These are phyloP conservation scores for Acer campestre DNA, from an alignment of 345 rosid species.

Conservation along the genomic window DNA sequence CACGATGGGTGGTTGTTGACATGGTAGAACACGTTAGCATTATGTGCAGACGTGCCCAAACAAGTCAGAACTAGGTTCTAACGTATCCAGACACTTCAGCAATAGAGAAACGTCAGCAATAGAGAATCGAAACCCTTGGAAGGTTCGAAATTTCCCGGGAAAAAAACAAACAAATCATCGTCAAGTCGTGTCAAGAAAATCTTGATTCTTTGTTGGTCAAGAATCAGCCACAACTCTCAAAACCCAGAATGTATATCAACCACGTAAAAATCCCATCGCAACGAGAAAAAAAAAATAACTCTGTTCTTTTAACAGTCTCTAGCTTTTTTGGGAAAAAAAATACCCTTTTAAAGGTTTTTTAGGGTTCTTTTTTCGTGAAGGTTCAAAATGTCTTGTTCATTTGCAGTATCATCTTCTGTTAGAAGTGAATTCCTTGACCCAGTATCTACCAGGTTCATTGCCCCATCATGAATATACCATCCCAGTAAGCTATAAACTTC, in stretches of 20 bases:
- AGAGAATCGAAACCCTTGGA: too few relatives aligned
- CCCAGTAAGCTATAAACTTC: conserved; percentile 43
- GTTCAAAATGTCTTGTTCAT: conserved; percentile 53
- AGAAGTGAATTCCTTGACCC: conserved; percentile 51
- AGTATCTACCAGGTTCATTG: conserved; percentile 35
- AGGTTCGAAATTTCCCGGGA: conserved; percentile 14
- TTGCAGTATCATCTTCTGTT: conserved; percentile 43
- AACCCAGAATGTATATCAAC: conserved; percentile 16
- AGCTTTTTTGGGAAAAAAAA: background rate
- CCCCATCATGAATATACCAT: conserved; percentile 38
- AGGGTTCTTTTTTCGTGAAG: conserved; percentile 1
- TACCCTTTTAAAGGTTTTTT: background rate
- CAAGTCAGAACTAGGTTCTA: too few relatives aligned
- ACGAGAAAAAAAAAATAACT: background rate
- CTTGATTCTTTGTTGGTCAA: background rate
- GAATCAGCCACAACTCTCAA: conserved; percentile 37
- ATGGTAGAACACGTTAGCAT: too few relatives aligned
- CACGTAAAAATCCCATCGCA: conserved; percentile 23
- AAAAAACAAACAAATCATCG: background rate
- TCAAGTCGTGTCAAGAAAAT: background rate
- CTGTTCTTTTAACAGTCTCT: background rate
- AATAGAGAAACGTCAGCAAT: too few relatives aligned
- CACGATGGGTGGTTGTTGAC: too few relatives aligned
- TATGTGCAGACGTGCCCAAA: too few relatives aligned
- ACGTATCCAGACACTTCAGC: too few relatives aligned